Base-by-base conservation (phyloP, 257 asterid genomes). In the Gynochthodes officinalis region DNA sequence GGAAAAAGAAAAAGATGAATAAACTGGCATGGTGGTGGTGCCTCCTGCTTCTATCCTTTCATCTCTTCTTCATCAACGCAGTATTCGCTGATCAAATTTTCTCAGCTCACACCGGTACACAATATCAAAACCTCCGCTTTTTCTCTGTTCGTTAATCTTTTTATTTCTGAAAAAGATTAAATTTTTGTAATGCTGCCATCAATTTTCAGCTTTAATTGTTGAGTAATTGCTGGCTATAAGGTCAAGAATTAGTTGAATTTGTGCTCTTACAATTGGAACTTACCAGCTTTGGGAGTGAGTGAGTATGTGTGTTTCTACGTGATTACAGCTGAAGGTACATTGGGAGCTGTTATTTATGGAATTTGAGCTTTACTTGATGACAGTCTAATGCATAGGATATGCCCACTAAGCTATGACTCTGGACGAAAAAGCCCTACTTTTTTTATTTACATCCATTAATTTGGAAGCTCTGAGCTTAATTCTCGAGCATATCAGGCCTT, bases 61-160 rank as follows among this genome's bases (percentile, higher is more conserved):
- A 12, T 37, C 44, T 71, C 57, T 33, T 77, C 67, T 33, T 77
- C 67, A 53, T 53, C 55, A 65, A 28, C 28, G 63, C 33, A 46
- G 78, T 71, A 0, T 75, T 76, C 35, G 64, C 85, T 74, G 69
- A 73, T 69, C 80, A 74, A 49, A 74, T 81, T 59, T 46, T 75
- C 57, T 63, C 80, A 12, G 70, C 67, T 74, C 78, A 66, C 57
- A 49, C 80, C 44, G 85, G 85, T 77, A 70, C 12, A 8, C 42
- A 59, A 13, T 14, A 42, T 0, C 18, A 23, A 40, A 13, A 48
- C 0, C 44, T 19, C 11, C 32, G 53, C 63, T 4, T 25, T 49
- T 30, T 63, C 15, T 30, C 19, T 27, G 35, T 21, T 30, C 2
- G 46, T 72, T 35, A 18, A 9, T 32, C 21, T 13, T 12, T 48